Base-by-base conservation (phyloP, 2,329 filamentous ascomycete species). In the Fusarium sacchari region DNA sequence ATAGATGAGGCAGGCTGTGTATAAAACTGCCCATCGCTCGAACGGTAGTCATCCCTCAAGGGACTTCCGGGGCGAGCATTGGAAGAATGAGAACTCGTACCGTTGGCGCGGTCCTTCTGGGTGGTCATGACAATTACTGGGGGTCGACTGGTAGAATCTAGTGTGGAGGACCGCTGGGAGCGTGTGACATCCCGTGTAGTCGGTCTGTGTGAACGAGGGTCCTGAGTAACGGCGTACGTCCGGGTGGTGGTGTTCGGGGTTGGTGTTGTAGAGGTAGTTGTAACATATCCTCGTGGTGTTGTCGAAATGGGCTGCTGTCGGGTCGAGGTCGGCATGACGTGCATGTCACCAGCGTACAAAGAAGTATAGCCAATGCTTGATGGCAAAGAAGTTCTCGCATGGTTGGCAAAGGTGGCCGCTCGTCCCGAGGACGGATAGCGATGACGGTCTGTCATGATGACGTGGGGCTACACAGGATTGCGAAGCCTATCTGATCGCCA, bases 71-170 rank as follows among this genome's bases (percentile, higher is more conserved):
- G 71, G 56, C 79, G 80, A 63, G 73, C 72, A 60, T 80, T 81
- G 39, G 82, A 81, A 53, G 82, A 76, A 71, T 86, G 83, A 32
- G 84, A 81, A 50, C 81, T 78, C n/a, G 81, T 79, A 28, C 79
- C 79, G 52, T 86, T 84, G 34, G 83, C 79, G 36, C 81, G 80
- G 57, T 82, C 79, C 62, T 83, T 84, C 64, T 87, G 84, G 34
- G 85, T 86, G 10, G 88, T 88, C 26, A 88, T 90, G 70, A 91
- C 85, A 64, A 90, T 88, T 74, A 90, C 85, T 60, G 88, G 87
- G 17, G 88, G 87, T 44, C 86, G 83, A 49, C 60, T 79, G 30
- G 82, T 78, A 20, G 86, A 81, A 63, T 91, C 89, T 30, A 89
- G 71, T 2, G 88, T 88, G 13, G 86, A 86, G 34, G 87, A 87